Conservation (phyloP, 169 alveolate genomes). For the Eimeria sp. region DNA sequence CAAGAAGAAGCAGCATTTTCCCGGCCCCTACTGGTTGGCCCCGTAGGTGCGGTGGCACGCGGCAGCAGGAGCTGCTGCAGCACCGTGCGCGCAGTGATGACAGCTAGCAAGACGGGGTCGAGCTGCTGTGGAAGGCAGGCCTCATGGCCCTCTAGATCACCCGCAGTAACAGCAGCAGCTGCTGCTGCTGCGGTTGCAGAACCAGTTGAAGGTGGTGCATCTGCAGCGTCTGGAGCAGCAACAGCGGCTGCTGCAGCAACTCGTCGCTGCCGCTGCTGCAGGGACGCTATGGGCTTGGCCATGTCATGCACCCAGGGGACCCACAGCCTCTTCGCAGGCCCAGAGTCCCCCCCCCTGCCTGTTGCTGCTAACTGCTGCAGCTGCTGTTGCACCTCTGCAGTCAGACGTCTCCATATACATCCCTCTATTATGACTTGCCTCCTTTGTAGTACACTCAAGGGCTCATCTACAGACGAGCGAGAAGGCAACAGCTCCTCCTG, state of each 20-base stretch:
- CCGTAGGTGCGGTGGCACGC: constrained; percentile 61
- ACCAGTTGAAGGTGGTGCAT: neutral
- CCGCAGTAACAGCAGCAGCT: constrained; percentile 57
- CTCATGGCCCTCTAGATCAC: constrained; percentile 28
- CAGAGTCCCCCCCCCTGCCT: constrained; percentile 50
- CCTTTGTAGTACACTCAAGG: constrained; percentile 61
- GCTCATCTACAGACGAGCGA: constrained; percentile 67
- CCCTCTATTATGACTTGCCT: constrained; percentile 82
- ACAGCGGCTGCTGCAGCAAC: constrained; percentile 33
- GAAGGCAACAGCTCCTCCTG: constrained; percentile 48
- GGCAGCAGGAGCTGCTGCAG: constrained; percentile 79
- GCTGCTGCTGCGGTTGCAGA: constrained; percentile 37
- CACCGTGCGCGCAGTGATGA: constrained; percentile 82
- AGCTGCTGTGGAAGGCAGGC: constrained; percentile 78
- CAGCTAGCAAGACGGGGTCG: constrained; percentile 79
- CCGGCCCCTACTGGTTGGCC: constrained; percentile 66
- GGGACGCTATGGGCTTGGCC: constrained; percentile 55
- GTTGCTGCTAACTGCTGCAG: constrained; percentile 74
- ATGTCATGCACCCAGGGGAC: constrained; percentile 71
- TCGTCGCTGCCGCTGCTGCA: constrained; percentile 74
- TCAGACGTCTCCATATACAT: constrained; percentile 66
- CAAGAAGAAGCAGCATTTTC: constrained; percentile 18
- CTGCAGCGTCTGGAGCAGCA: neutral
- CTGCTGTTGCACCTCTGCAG: constrained; percentile 60
- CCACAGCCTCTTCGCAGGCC: constrained; percentile 77